A percentile compares a stretch with the other conserved stretches of the same genome.
Evolutionary conservation across 805 yeast species (phyloP).

Genomic region (Zygosaccharomyces bailii): DNA sequence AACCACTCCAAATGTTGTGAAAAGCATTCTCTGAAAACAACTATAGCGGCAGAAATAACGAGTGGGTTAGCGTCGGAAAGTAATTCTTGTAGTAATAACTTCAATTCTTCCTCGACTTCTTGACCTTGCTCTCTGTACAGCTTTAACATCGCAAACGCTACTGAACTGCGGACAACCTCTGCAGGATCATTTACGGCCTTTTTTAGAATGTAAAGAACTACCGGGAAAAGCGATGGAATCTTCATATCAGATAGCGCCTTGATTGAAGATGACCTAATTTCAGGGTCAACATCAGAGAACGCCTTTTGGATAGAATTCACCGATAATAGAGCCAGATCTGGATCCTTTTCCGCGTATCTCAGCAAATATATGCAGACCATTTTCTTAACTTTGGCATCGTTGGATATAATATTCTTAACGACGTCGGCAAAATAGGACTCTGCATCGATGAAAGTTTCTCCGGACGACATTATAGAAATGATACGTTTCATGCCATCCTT

Average conservation of each 20-base stretch:
- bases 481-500: slow-evolving; percentile 59
- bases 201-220: slow-evolving; percentile 67
- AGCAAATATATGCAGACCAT: slow-evolving; percentile 73
- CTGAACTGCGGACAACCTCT: slow-evolving; percentile 72
- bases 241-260: slow-evolving; percentile 79
- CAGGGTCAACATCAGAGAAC: slow-evolving; percentile 64
- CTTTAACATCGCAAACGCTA: slow-evolving; percentile 72
- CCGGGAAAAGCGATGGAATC: slow-evolving; percentile 77
- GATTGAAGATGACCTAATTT: slow-evolving; percentile 66
- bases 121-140: slow-evolving; percentile 42
- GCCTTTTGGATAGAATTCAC: slow-evolving; percentile 90
- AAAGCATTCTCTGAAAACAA: slow-evolving; percentile 50
- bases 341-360: slow-evolving; percentile 76
- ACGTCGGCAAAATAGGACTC: slow-evolving; percentile 73
- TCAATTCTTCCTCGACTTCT: slow-evolving; percentile 46
- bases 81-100: slow-evolving; percentile 48
- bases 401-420: slow-evolving; percentile 77
- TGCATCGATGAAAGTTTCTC: slow-evolving; percentile 38
- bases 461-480: slow-evolving; percentile 43
- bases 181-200: slow-evolving; percentile 67
- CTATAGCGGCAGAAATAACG: slow-evolving; percentile 70
- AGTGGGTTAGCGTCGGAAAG: slow-evolving; percentile 60
- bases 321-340: slow-evolving; percentile 83
- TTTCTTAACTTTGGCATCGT: slow-evolving; percentile 60
- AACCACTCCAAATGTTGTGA: slow-evolving; percentile 59